These are phyloP conservation scores for Xerocomus cyaneibrunnescens DNA, from an alignment of 1,284 basidiomycete species.

Conservation along the genomic window DNA sequence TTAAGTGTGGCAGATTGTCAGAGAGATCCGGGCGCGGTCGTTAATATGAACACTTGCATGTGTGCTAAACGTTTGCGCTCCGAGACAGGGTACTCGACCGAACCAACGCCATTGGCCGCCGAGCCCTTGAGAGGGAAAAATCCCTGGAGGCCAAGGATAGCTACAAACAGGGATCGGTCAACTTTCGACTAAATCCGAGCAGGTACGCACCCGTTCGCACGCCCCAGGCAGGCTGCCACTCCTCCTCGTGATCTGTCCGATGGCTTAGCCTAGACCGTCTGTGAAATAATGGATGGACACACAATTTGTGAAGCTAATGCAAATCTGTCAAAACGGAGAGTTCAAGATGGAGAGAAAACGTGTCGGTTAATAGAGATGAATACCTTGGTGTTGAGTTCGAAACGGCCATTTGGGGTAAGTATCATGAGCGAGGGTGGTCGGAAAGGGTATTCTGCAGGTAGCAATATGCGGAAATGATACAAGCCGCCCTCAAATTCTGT, in stretches of 20 bases:
- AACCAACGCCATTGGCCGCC: conserved; percentile 88
- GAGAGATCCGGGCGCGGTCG: conserved; percentile 8
- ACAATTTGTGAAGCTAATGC: conserved; percentile 92
- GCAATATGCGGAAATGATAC: conserved; percentile 89
- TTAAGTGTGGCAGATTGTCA: conserved; percentile 35
- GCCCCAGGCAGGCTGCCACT: conserved; percentile 98
- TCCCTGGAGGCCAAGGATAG: conserved; percentile 87
- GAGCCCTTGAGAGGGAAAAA: conserved; percentile 91
- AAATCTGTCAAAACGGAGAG: conserved; percentile 57
- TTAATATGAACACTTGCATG: conserved; percentile 52
- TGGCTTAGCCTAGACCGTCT: conserved; percentile 26
- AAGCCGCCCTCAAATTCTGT: conserved; percentile 90
- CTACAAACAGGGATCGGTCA: conserved; percentile 39
- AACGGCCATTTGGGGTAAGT: conserved; percentile 93
- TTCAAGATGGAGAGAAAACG: conserved; percentile 15
- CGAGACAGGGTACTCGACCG: conserved; percentile 75
- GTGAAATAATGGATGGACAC: conserved; percentile 32
- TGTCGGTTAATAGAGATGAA: conserved; percentile 29
- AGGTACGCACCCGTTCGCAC: conserved; percentile 75
- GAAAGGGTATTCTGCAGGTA: conserved; percentile 94
- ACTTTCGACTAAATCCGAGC: conserved; percentile 24
- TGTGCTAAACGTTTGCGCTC: conserved; percentile 82
- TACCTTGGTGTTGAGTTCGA: conserved; percentile 95
- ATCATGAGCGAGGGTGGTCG: conserved; percentile 92
- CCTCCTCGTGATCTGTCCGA: conserved; percentile 74